Evolutionary conservation across 1,284 basidiomycete species (phyloP), one percentile per base, ranked within the genome.

Genomic region (Filobasidium uniguttulatum): DNA sequence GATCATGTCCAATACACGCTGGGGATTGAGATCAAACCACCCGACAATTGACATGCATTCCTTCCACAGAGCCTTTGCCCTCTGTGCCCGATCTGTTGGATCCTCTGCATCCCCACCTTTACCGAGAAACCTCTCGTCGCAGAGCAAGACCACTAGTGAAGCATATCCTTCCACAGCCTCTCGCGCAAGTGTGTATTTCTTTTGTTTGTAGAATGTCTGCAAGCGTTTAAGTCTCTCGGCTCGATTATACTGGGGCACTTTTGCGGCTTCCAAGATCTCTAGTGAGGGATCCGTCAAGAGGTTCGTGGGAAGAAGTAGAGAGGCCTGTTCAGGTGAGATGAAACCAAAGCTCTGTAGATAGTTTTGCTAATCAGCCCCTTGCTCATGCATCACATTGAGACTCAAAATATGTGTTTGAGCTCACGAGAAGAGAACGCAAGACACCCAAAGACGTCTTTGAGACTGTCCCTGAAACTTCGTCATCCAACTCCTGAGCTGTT

Each of bases 81-180:
- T 41, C 28, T 28, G 8, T 36, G 38, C 33, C 41, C 52, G 17
- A n/a, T 48, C 55, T 15, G 40, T 34, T 14, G 55, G 26, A 49
- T 55, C 41, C 29, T 49, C 53, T 6, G 30, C 38, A 34, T 50
- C 51, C 25, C 34, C 37, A 3, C 53, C 53, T 1, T 48, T 45
- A 12, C 49, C 45, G 4, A 54, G 40, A 28, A 51, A 45, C 28
- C 44, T 47, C 8, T 49, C 53, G 56, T 78, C 80, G 49, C 80
- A 81, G 9, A 87, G 81, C 35, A 97, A 72, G 8, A 83, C 80
- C 28, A 84, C 79, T 30, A 98, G 78, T 62, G 91, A 90, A 60
- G 87, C 86, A 71, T 90, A 98, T 5, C 94, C 94, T 72, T 98
- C 91, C 1, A 88, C 91, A 59, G 94, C 88, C 70, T 99, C 94